Evolutionary conservation across 2,329 filamentous ascomycete genomes (phyloP).

Genomic region (Onygenales sp.): DNA sequence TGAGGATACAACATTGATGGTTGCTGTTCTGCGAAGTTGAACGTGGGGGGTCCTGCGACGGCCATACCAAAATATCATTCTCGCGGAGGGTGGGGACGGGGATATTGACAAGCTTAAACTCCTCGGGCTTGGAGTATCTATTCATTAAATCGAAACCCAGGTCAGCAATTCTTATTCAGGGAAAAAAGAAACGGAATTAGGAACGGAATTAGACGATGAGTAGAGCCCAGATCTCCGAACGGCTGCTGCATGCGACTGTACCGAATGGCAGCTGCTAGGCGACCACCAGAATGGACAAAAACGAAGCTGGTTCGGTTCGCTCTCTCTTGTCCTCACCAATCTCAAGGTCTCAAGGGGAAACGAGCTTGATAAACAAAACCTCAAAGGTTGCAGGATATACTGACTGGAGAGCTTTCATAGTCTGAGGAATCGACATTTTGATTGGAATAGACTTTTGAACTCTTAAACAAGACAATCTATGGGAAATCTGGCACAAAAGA

Average conservation of each 20-base stretch:
- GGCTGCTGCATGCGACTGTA: too few species aligned
- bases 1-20: background rate
- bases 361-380: background rate
- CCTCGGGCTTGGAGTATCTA: slow-evolving; percentile 53
- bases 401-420: slow-evolving; percentile 55
- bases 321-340: too few species aligned
- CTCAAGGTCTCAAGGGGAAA: too few species aligned
- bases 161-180: background rate
- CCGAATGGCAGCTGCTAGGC: background rate
- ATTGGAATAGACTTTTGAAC: background rate
- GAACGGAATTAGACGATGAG: slow-evolving; percentile 1
- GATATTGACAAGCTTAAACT: slow-evolving; percentile 52
- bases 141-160: background rate
- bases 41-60: background rate
- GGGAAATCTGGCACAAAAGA: background rate
- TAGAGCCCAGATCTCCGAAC: too few species aligned
- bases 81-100: slow-evolving; percentile 52
- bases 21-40: background rate
- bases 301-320: too few species aligned
- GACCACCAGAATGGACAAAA: background rate
- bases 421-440: slow-evolving; percentile 38
- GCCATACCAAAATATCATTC: slow-evolving; percentile 46
- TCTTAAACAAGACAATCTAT: background rate
- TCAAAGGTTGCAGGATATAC: slow-evolving; percentile 13
- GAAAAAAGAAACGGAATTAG: background rate